Percentiles rank a stretch among this genome's conserved stretches.
Conservation (phyloP, 305 asterid species). For the Fraxinus ornus region DNA sequence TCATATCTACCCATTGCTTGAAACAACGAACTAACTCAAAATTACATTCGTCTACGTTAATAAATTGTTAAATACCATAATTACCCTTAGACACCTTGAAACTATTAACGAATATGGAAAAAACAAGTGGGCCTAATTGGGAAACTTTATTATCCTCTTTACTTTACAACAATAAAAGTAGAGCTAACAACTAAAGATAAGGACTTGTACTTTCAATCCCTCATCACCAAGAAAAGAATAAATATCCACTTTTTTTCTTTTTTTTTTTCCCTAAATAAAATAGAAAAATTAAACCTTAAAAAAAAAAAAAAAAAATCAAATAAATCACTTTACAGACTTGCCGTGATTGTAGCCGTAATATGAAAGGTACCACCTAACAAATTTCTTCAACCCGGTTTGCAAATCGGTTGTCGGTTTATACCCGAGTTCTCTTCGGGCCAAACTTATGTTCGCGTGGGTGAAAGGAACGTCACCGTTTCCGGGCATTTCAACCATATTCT, state of each 20-base stretch:
- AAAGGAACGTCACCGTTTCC: constrained; percentile 34
- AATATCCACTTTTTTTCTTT: not conserved
- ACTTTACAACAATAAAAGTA: not conserved
- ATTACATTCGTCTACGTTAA: not conserved
- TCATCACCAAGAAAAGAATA: constrained; percentile 2
- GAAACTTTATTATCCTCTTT: not conserved
- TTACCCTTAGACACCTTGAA: not conserved
- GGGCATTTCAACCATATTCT: constrained; percentile 28
- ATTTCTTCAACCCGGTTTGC: no score
- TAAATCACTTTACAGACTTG: no score
- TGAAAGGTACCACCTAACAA: no score
- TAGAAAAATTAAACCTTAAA: not conserved
- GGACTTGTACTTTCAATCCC: not conserved
- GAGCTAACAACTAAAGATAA: not conserved
- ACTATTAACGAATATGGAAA: not conserved
- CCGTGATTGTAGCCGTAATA: no score
- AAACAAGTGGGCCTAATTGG: not conserved
- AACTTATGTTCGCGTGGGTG: no score
- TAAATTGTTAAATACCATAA: not conserved
- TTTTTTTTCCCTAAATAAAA: not conserved
- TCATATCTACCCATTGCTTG: not conserved
- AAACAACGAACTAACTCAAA: not conserved
- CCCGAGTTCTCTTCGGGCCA: no score
- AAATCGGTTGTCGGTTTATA: no score
- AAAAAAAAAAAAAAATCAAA: no score